Conservation (phyloP, 768 basidiomycete genomes). For the Amyloporia xantha region DNA sequence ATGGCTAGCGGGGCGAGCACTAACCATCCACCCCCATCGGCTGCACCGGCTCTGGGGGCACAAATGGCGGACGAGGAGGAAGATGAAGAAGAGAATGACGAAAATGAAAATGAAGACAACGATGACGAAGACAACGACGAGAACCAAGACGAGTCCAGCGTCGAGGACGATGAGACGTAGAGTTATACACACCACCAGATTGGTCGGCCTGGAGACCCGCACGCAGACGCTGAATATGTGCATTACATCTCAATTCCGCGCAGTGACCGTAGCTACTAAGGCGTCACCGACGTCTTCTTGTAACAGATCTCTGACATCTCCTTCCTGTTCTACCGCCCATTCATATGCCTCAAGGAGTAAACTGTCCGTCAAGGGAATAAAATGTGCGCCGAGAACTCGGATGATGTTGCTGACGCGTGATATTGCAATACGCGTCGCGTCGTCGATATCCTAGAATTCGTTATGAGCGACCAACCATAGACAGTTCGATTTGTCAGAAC, state of each 20-base stretch:
- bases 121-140: constrained; percentile 28
- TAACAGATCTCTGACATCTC: constrained; percentile 54
- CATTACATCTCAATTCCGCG: constrained; percentile 1
- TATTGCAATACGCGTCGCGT: constrained; percentile 77
- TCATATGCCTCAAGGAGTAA: constrained; percentile 81
- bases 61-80: constrained; percentile 39
- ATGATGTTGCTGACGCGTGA: constrained; percentile 83
- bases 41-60: constrained; percentile 22
- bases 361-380: constrained; percentile 81
- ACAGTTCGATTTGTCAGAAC: constrained; percentile 1
- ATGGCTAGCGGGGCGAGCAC: constrained; percentile 70
- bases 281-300: constrained; percentile 64
- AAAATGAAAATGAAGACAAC: constrained; percentile 34
- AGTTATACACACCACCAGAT: background rate
- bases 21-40: constrained; percentile 36
- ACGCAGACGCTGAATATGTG: background rate
- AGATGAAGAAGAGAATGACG: constrained; percentile 46
- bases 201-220: constrained; percentile 6
- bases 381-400: constrained; percentile 67
- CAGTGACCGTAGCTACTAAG: constrained; percentile 38
- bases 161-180: constrained; percentile 31
- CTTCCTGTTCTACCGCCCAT: constrained; percentile 74
- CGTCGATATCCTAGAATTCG: constrained; percentile 66
- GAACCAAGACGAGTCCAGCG: constrained; percentile 26
- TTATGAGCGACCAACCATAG: background rate